Base-by-base conservation (phyloP, 768 basidiomycete genomes). In the Leucosporidium yakuticum region DNA sequence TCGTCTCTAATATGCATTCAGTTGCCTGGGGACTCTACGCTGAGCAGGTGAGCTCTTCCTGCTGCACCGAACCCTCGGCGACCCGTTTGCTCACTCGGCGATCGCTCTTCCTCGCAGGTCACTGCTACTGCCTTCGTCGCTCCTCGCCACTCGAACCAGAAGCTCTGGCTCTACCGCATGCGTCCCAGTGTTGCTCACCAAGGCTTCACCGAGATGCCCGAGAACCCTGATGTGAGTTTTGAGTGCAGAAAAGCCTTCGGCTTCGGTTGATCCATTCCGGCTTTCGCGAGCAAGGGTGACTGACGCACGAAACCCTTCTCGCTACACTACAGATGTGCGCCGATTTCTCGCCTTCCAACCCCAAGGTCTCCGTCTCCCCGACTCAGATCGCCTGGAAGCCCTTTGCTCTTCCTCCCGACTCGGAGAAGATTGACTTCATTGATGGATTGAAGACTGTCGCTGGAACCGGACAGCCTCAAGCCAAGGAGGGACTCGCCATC, bases 321-420 rank as follows among this genome's bases (percentile, higher is more conserved):
- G 14, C 39, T 15, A 2, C 14, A 44, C 39, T 44, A 44, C 23
- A 44, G 19, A 78, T 87, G n/a, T 85, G 86, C 78, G 83, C 85
- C 12, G 83, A 81, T 74, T 88, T 87, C 79, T 78, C 83, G 12
- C 83, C 85, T 1, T 64, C 82, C 62, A 87, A 87, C 76, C 83
- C 84, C 5, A 84, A 82, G 76, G 85, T 86, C 20, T 83, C 84
- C 65, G 80, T 83, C 68, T 84, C 83, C 69, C 84, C 86, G 3
- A 86, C 85, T 8, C 86, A 87, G 70, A 82, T 86, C 34, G 84
- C 86, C 15, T 88, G 86, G 86, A 80, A 81, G 68, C 86, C 86
- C 0, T 84, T 87, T 78, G 80, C 83, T 48, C 78, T 87, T 47
- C 86, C 85, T 2, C 62, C 75, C 47, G 75, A 75, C 4, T 69